A percentile compares a stretch with the other conserved stretches of the same genome.
Conservation (phyloP, 1,139 yeast species). For the Taiozyma sp. region DNA sequence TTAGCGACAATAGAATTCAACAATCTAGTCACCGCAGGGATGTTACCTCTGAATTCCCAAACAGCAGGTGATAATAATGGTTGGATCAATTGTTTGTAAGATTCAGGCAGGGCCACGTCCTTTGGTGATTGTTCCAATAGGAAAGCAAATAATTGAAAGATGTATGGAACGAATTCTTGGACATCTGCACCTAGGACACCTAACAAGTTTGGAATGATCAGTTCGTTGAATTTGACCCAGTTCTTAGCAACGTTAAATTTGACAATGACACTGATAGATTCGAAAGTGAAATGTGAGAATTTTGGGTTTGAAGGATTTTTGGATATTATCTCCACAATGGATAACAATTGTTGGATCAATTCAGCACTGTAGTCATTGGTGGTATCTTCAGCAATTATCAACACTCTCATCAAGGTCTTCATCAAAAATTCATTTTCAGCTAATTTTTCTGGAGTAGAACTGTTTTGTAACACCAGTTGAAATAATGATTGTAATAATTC, state of each 20-base stretch:
- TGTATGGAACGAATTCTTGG: conserved; percentile 91
- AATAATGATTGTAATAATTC: conserved; percentile 62
- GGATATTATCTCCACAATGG: conserved; percentile 65
- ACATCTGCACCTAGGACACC: conserved; percentile 75
- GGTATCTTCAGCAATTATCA: conserved; percentile 70
- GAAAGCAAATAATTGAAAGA: conserved; percentile 82
- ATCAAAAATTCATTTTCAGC: conserved; percentile 94
- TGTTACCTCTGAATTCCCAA: conserved; percentile 92
- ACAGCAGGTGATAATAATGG: conserved; percentile 85
- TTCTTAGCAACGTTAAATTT: conserved; percentile 40
- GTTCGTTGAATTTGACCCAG: conserved; percentile 44
- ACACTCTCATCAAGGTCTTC: conserved; percentile 82
- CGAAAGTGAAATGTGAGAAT: conserved; percentile 88
- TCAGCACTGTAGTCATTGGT: conserved; percentile 40
- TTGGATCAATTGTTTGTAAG: conserved; percentile 61
- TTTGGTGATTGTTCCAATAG: conserved; percentile 62
- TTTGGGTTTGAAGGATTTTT: conserved; percentile 95
- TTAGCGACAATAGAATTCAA: conserved; percentile 66
- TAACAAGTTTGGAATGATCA: conserved; percentile 65
- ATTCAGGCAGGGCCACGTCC: conserved; percentile 47
- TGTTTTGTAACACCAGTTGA: conserved; percentile 54
- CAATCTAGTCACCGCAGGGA: conserved; percentile 87
- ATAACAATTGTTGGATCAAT: conserved; percentile 57
- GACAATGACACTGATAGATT: conserved; percentile 74
- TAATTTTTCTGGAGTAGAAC: conserved; percentile 76